These are phyloP conservation scores for Phytopythium delawarense DNA, from an alignment of 352 stramenopile genomes.

Conservation along the genomic window DNA sequence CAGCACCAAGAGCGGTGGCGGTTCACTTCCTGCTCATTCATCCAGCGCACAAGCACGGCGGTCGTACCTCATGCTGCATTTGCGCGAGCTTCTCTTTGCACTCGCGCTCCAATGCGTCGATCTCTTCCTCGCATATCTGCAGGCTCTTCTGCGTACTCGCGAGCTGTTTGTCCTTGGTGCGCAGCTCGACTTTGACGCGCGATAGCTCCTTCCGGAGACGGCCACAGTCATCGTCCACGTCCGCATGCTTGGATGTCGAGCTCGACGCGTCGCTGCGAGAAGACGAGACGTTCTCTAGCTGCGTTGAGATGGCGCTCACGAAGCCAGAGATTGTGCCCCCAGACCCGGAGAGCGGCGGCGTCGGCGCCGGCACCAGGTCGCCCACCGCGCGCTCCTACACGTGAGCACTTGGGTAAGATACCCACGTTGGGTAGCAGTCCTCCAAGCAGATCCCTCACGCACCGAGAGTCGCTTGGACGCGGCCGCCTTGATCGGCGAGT, in stretches of 20 bases:
- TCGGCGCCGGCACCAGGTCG: conserved; percentile 7
- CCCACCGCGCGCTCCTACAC: neutral
- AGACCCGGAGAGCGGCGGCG: conserved; percentile 25
- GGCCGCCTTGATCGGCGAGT: neutral
- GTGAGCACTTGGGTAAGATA: too few species aligned
- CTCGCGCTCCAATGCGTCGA: conserved; percentile 70
- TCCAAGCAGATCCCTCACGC: neutral
- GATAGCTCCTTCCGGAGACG: conserved; percentile 52
- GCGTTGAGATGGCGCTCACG: conserved; percentile 27
- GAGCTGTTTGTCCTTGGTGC: conserved; percentile 60
- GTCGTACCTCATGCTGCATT: conserved; percentile 45
- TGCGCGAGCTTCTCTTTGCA: conserved; percentile 67
- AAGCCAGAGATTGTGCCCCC: conserved; percentile 24
- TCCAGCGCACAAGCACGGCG: neutral
- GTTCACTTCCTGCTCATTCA: neutral
- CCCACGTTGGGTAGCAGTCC: neutral
- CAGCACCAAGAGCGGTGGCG: neutral
- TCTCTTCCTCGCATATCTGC: conserved; percentile 68
- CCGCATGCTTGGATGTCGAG: neutral
- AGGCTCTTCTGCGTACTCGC: conserved; percentile 50
- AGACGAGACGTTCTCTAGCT: conserved; percentile 25
- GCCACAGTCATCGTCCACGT: conserved; percentile 21
- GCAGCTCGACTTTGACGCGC: conserved; percentile 46
- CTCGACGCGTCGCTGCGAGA: conserved; percentile 16
- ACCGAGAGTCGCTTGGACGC: neutral